These are phyloP conservation scores for Protea cynaroides DNA, from an alignment of 164 flowering plant genomes.

Conservation along the genomic window DNA sequence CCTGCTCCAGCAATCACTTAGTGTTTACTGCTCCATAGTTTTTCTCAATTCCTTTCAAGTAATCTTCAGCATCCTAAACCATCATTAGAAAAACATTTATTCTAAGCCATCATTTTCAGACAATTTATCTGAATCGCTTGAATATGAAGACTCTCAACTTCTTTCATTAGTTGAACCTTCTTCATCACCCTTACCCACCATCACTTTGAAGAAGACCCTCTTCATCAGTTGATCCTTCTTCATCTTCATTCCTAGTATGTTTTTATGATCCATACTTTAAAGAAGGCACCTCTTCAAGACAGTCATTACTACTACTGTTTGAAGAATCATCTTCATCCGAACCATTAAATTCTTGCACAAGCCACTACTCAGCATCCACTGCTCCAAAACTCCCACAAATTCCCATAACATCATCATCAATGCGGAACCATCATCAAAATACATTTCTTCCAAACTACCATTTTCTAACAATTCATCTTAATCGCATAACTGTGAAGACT, in stretches of 20 bases:
- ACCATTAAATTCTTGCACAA: slow-evolving; percentile 23
- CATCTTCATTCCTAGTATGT: slow-evolving; percentile 34
- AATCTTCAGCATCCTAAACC: slow-evolving; percentile 70
- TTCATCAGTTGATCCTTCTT: too few relatives aligned
- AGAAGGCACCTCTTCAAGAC: slow-evolving; percentile 36
- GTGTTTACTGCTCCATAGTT: slow-evolving; percentile 33
- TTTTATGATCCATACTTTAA: slow-evolving; percentile 16
- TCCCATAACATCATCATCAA: slow-evolving; percentile 87
- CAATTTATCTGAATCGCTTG: slow-evolving; percentile 17
- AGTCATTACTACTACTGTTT: slow-evolving; percentile 36
- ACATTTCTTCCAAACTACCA: slow-evolving; percentile 20
- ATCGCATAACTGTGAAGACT: slow-evolving; percentile 22
- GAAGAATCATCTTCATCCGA: slow-evolving; percentile 44
- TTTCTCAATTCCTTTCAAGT: slow-evolving; percentile 86
- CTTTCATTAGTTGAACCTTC: slow-evolving; percentile 26
- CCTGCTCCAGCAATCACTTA: slow-evolving; percentile 39
- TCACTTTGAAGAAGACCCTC: too few relatives aligned
- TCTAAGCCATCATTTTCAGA: slow-evolving; percentile 32
- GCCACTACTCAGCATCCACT: slow-evolving; percentile 45
- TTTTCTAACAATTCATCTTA: slow-evolving; percentile 28
- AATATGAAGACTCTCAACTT: slow-evolving; percentile 28
- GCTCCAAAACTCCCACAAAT: too few relatives aligned
- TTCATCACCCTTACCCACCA: slow-evolving; percentile 25
- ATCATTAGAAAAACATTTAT: slow-evolving; percentile 25
- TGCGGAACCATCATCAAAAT: slow-evolving; percentile 41